Evolutionary conservation across 768 basidiomycete genomes (phyloP).

Genomic region (Boletus rubescentipes): DNA sequence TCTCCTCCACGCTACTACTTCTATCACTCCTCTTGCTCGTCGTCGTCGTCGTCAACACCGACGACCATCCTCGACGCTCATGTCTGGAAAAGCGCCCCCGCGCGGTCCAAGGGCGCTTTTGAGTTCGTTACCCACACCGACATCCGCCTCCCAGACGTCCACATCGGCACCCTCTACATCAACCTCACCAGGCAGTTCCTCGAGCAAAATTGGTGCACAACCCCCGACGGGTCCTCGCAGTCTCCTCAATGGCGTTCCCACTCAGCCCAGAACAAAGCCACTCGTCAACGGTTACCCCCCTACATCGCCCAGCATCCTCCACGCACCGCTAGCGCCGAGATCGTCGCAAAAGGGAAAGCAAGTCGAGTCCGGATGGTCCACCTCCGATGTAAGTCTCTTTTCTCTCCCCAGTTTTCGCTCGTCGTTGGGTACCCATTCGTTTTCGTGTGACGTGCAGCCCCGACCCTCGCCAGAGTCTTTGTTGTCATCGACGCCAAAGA

Average conservation of each 20-base stretch:
- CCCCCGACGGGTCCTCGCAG: constrained; percentile 71
- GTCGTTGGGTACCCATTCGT: background rate
- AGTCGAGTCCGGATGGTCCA: constrained; percentile 36
- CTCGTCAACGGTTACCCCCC: constrained; percentile 44
- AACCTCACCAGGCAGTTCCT: constrained; percentile 30
- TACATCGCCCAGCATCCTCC: constrained; percentile 24
- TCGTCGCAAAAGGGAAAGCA: constrained; percentile 43
- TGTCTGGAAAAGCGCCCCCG: constrained; percentile 81
- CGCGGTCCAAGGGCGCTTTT: constrained; percentile 69
- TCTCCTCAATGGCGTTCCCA: constrained; percentile 42
- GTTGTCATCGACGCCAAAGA: constrained; percentile 15
- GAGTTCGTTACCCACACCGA: constrained; percentile 39
- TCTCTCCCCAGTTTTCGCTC: background rate
- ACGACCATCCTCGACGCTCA: constrained; percentile 13
- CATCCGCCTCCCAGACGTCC: constrained; percentile 30
- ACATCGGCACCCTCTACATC: constrained; percentile 35
- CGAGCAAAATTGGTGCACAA: constrained; percentile 47
- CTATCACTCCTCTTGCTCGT: background rate
- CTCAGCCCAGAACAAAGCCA: constrained; percentile 37
- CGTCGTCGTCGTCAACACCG: constrained; percentile 28
- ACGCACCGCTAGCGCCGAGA: constrained; percentile 34
- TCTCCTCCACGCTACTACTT: constrained; percentile 15
- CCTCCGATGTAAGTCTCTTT: constrained; percentile 33
- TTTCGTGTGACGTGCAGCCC: constrained; percentile 17
- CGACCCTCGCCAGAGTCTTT: constrained; percentile 12